Conservation (phyloP, 345 rosid genomes). For the Aethionema arabicum region DNA sequence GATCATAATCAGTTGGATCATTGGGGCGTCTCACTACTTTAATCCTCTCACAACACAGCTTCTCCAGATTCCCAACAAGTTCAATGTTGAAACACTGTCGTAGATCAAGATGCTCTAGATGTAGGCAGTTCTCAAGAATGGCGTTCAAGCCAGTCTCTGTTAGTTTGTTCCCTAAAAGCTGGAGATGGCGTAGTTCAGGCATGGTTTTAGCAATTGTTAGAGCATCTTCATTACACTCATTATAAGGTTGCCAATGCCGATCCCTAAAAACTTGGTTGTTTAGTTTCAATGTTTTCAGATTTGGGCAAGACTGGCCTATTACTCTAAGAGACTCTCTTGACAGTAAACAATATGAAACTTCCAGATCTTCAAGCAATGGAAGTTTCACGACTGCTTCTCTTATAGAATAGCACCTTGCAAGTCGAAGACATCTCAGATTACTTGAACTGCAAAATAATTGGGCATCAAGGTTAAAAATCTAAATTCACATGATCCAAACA, state of each 20-base stretch:
- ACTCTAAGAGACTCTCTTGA: neutral
- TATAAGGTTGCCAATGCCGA: slow-evolving; percentile 9
- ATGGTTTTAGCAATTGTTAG: slow-evolving; percentile 51
- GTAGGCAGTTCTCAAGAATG: slow-evolving; percentile 54
- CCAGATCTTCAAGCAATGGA: slow-evolving; percentile 54
- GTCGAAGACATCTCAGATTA: slow-evolving; percentile 43
- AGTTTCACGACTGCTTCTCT: slow-evolving; percentile 42
- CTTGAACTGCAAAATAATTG: slow-evolving; percentile 35
- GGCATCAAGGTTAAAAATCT: neutral
- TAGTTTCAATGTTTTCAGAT: slow-evolving; percentile 30
- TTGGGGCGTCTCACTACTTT: slow-evolving; percentile 41
- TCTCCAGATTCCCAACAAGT: slow-evolving; percentile 41
- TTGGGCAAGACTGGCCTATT: too few relatives aligned
- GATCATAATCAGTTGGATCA: too few relatives aligned
- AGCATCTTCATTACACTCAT: slow-evolving; percentile 45
- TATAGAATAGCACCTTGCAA: slow-evolving; percentile 34
- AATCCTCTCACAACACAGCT: slow-evolving; percentile 39
- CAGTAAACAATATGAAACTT: slow-evolving; percentile 31
- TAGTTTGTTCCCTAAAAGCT: slow-evolving; percentile 48
- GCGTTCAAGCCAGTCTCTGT: slow-evolving; percentile 54
- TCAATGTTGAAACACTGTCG: slow-evolving; percentile 51
- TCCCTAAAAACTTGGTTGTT: slow-evolving; percentile 30
- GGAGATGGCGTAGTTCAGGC: slow-evolving; percentile 47
- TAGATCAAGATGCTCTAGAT: slow-evolving; percentile 58
- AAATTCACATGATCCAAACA: too few relatives aligned